phyloP scores from a whole-genome alignment of 345 rosid genomes.

The Euphorbia pulcherrima region DNA sequence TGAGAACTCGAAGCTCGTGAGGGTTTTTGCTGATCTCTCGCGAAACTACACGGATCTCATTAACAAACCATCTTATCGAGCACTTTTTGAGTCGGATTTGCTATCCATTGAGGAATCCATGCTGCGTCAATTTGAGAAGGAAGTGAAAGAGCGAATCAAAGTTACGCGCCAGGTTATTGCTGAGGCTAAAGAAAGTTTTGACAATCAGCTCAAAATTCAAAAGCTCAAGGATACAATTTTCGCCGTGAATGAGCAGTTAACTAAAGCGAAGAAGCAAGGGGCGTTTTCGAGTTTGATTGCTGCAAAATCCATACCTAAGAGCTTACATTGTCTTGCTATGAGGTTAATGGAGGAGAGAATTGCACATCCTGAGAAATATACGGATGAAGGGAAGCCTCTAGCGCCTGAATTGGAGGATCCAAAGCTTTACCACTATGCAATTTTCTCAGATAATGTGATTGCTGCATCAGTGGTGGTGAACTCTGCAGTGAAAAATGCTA shows the following conservation, averaged over 20 bases:
- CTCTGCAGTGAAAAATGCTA: slow-evolving; percentile 88
- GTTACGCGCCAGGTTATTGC: slow-evolving; percentile 80
- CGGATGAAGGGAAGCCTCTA: slow-evolving; percentile 62
- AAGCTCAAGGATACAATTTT: slow-evolving; percentile 87
- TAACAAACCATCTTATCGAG: slow-evolving; percentile 57
- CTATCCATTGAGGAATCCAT: slow-evolving; percentile 56
- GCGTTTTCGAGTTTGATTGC: slow-evolving; percentile 93
- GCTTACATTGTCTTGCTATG: slow-evolving; percentile 92
- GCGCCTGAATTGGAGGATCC: slow-evolving; percentile 78
- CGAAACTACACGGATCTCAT: slow-evolving; percentile 80
- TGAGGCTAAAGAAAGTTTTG: slow-evolving; percentile 90
- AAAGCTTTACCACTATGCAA: slow-evolving; percentile 78
- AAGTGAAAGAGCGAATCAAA: slow-evolving; percentile 89
- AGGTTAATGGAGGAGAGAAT: slow-evolving; percentile 95
- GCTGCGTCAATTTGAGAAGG: slow-evolving; percentile 82
- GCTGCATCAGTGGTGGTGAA: slow-evolving; percentile 97
- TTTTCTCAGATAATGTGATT: slow-evolving; percentile 85
- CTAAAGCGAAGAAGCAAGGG: slow-evolving; percentile 91
- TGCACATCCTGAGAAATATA: slow-evolving; percentile 74
- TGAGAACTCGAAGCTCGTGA: slow-evolving; percentile 79
- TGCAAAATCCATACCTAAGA: slow-evolving; percentile 89
- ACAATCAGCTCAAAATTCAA: slow-evolving; percentile 93
- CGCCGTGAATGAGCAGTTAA: slow-evolving; percentile 79
- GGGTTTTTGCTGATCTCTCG: slow-evolving; percentile 82
- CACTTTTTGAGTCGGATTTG: slow-evolving; percentile 61